Percentiles rank a stretch among this genome's conserved stretches.
These are phyloP conservation scores for Epichloe bromicola DNA, from an alignment of 2,329 filamentous ascomycete genomes.

Conservation along the genomic window DNA sequence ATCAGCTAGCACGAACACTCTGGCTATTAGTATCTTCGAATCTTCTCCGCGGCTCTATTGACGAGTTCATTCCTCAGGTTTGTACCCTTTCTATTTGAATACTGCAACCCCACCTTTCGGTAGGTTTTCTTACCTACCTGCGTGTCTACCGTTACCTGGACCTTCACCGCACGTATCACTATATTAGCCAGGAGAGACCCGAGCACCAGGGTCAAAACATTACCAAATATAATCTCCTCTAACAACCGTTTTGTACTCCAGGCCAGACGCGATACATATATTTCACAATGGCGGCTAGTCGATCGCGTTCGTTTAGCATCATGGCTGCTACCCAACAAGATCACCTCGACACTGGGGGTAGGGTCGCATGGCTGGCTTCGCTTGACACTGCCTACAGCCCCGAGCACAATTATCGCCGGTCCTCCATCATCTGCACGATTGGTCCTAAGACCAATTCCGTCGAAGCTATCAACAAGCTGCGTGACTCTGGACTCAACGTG, in stretches of 20 bases:
- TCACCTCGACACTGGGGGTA: constrained; percentile 67
- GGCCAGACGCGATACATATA: constrained; percentile 1
- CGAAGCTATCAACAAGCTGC: constrained; percentile 91
- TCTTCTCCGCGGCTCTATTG: neutral
- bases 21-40: neutral
- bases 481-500: constrained; percentile 84
- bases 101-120: neutral
- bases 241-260: neutral
- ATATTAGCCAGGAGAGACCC: neutral
- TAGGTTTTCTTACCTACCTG: neutral
- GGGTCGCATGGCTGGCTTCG: constrained; percentile 50
- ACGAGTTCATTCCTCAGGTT: neutral
- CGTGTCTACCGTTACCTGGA: neutral
- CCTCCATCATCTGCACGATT: constrained; percentile 98
- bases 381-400: constrained; percentile 86
- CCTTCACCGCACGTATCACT: neutral
- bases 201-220: neutral
- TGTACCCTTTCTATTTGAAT: neutral
- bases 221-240: neutral
- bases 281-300: constrained; percentile 21
- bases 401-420: constrained; percentile 82
- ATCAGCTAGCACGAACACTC: neutral
- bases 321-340: constrained; percentile 62
- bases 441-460: constrained; percentile 98
- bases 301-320: constrained; percentile 24